Evolutionary conservation across 2,329 filamentous ascomycete species (phyloP), one percentile per base, ranked within the genome.

Genomic region (Fusarium equiseti): DNA sequence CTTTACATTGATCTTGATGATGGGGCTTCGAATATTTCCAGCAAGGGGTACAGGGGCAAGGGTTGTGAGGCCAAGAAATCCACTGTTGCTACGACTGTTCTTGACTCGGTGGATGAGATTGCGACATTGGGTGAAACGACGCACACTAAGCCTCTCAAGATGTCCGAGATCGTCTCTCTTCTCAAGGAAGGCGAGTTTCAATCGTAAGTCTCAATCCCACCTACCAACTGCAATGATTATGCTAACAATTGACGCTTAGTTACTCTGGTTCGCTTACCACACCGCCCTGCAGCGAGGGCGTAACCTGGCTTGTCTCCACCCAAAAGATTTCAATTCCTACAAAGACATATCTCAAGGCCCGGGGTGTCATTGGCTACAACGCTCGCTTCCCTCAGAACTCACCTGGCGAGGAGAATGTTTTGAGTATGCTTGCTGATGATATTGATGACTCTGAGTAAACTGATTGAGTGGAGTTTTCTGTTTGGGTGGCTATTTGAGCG

Each of bases 191-290:
- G 80, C 26, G 74, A 74, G 5, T 74, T 78, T 53, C 68, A 65
- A 26, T 74, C 68, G 77, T 77, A 54, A 74, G 77, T 43, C 16
- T 11, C 43, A n/a, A 8, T 15, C 24, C 15, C 3, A 22, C 43
- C 29, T 27, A 45, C 15, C 1, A 1, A 26, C 1, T 6, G 8
- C 10, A 18, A 20, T n/a, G 18, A 35, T 3, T 9, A 13, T 46
- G 20, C 71, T 75, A 44, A 72, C 66, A 48, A 4, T 13, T 0
- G 3, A 3, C 24, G 13, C 32, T 4, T 31, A 77, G 75, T 35
- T 91, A 90, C 80, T 77, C 78, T 15, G 89, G 89, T 22, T 89
- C 87, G 20, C 81, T 91, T 49, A 91, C 89, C 43, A 90, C 88
- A 1, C 89, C 89, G 22, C 89, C 89, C 6, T 90, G 89, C 79